Base-by-base conservation (phyloP, 306 rosid species). In the Inga laurina region DNA sequence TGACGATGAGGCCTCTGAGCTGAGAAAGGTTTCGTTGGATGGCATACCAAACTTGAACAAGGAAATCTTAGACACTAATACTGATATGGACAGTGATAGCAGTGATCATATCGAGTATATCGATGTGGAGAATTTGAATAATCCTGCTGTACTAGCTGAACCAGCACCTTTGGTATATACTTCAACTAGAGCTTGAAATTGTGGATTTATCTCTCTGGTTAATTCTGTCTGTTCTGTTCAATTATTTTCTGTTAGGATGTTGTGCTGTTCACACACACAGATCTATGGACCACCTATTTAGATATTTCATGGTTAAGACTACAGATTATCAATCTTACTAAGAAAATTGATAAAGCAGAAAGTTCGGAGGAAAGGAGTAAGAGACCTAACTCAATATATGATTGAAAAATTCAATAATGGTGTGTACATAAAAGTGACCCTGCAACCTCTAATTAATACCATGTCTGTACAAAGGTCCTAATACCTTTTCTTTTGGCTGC, bases 111-210 rank as follows among this genome's bases (percentile, higher is more conserved):
- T 59, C 57, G 78, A 85, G 81, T 79, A 74, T 73, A 59, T 41
- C 27, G 35, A 81, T 72, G 73, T 70, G 30, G 76, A 84, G 73
- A 88, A 85, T 67, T 87, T 82, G 41, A 85, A 52, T 72, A 52
- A 52, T 65, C 76, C 82, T 1, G 59, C 72, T 80, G 59, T 75
- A 62, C 74, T 84, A 44, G 86, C 86, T 85, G 88, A 82, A 61
- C 59, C 84, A 3, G 11, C 85, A 49, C 48, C 94, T 49, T 61
- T 61, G 96, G 96, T 94, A 91, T 72, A 18, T n/a, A 64, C 37
- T 64, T 82, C 77, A 73, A 51, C 77, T 43, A 44, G 66, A 15
- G 67, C 24, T 74, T 75, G 15, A 48, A 82, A 67, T 39, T 66
- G 69, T 5, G 65, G n/a, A 61, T 64, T n/a, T 43, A 43, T 59